Percentiles rank a stretch among this genome's conserved stretches.
phyloP scores from a whole-genome alignment of 78 protist genomes.

The Dictyostelium intermedium region DNA sequence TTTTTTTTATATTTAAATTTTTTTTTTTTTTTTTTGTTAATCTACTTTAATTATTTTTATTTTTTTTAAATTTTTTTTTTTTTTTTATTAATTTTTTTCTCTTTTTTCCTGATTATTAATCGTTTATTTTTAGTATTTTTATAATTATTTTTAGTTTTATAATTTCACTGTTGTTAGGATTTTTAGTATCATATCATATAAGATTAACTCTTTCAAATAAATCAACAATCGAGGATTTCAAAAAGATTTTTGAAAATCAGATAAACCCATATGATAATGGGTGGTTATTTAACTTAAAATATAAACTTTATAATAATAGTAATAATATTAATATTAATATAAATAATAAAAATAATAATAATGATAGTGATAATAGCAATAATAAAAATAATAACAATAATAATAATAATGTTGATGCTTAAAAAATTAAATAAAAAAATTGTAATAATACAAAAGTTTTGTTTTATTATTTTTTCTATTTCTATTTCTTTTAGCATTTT shows the following conservation, averaged over 20 bases:
- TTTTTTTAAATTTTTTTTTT: background rate
- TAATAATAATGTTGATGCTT: background rate
- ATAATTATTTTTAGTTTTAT: conserved; percentile 18
- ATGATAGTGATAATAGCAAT: no score
- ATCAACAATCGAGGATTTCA: conserved; percentile 28
- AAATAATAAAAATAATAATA: background rate
- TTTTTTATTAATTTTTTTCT: background rate
- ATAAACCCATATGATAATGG: background rate
- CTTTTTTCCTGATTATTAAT: background rate
- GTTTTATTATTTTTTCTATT: no score
- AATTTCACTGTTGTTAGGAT: background rate
- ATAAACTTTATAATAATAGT: background rate
- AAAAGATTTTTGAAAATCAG: background rate
- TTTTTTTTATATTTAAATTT: background rate
- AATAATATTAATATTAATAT: no score
- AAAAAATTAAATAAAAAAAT: no score
- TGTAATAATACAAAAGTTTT: no score
- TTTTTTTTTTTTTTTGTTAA: background rate
- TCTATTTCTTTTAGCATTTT: no score
- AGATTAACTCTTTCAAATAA: background rate
- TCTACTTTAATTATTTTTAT: no score
- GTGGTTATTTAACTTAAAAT: background rate
- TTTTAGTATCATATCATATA: conserved; percentile 8
- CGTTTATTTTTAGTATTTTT: background rate
- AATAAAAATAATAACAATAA: no score